Evolutionary conservation across 2,329 filamentous ascomycete species (phyloP), one percentile per base, ranked within the genome.

Genomic region (Pseudonectria foliicola): DNA sequence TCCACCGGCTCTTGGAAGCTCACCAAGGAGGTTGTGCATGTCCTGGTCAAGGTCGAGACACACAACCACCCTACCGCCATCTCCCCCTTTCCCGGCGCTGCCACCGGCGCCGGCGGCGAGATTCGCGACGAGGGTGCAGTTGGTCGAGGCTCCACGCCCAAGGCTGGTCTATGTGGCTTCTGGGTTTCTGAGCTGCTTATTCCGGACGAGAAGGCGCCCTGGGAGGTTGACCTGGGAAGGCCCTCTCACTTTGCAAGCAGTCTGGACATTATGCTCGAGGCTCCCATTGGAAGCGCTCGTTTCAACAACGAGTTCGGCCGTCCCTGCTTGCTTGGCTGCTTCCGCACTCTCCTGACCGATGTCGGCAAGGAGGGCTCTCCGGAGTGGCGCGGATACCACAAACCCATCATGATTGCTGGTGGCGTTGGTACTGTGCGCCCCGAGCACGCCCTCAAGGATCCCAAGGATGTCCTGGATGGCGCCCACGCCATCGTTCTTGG

Each of bases 281-380:
- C 88, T 0, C 92, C 92, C 0, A 92, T 98, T 49, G 92, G 92
- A 25, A 92, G 85, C 51, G 92, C 92, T 33, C 80, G 86, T 13
- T 96, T 94, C 70, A 96, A 96, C 69, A 98, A 98, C 56, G 92
- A 95, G 55, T 98, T 96, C 53, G 92, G 92, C 16, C 77, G 92
- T 25, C 90, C 92, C 25, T 88, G 82, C 54, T 82, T 93, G 10
- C 76, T 82, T 3, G 92, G 92, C 14, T 90, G 88, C 56, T 98
- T 98, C 70, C 75, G 90, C 41, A 98, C 92, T 1, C 73, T 98
- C 25, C 77, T 93, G 21, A 84, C 81, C 14, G 49, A 56, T 24
- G 75, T 75, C 27, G 63, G 63, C 26, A 60, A 63, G 25, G 66
- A 70, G 31, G 57, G 59, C 4, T 49, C 55, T 13, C 71, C 71